Conservation (phyloP, 23 red algal genomes). For the Gracilaria vermiculophylla region DNA sequence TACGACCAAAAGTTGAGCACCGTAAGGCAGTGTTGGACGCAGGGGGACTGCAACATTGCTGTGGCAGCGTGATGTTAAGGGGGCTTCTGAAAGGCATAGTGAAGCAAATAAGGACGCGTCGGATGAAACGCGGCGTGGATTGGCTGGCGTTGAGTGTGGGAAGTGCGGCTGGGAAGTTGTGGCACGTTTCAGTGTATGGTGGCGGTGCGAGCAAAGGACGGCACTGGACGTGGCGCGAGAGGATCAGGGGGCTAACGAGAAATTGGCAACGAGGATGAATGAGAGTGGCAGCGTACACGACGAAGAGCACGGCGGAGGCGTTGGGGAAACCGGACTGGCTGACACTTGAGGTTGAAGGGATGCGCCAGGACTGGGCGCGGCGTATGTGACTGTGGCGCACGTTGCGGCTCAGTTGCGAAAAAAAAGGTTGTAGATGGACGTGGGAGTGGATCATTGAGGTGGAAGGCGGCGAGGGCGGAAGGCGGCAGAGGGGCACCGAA, state of each 20-base stretch:
- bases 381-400: too few relatives aligned
- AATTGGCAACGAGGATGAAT: conserved; percentile 3
- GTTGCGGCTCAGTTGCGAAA: neutral
- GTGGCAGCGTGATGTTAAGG: neutral
- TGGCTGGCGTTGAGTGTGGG: neutral
- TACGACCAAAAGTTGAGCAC: neutral
- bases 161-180: neutral
- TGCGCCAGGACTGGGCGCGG: too few relatives aligned
- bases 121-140: neutral
- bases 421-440: neutral
- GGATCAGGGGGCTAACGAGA: neutral
- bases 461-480: too few relatives aligned
- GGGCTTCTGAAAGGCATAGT: neutral
- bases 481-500: too few relatives aligned
- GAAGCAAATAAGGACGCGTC: neutral
- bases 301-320: neutral
- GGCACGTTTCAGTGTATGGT: neutral
- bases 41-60: neutral
- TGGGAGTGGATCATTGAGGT: neutral
- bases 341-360: too few relatives aligned
- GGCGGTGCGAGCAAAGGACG: neutral
- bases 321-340: neutral
- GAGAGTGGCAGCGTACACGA: neutral
- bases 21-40: too few relatives aligned
- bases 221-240: neutral